Evolutionary conservation across 2,329 filamentous ascomycete species (phyloP), one percentile per base, ranked within the genome.

Genomic region (Beauveria sp.): DNA sequence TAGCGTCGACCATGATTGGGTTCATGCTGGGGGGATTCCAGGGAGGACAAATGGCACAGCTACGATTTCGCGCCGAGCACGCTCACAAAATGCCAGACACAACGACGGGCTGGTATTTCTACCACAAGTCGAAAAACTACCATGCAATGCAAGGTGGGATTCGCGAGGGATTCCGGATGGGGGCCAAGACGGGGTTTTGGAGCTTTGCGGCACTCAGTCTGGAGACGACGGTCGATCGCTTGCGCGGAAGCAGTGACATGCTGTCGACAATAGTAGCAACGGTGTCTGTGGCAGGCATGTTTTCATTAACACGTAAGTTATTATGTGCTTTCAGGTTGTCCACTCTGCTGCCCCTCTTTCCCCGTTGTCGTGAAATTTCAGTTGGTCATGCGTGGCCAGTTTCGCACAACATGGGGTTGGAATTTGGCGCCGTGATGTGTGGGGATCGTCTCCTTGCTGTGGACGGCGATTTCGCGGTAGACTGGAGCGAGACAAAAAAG

Each of bases 111-210:
- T 99, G 94, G 94, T 99, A 93, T 72, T 84, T 97, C n/a, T 99
- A 99, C 75, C 93, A 97, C 79, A 97, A 97, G 76, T 91, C 86
- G 71, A 97, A 97, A 75, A 97, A 96, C 75, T 97, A 99, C 77
- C 86, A 91, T 68, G 83, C 89, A 56, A 87, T 90, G 68, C 82
- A 89, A 24, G 90, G 89, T 6, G 93, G 89, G 0, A 77, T 96
- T 20, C 84, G 84, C 57, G 91, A 96, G 69, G 94, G 91, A 0
- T 67, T 91, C 55, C 86, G 83, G 66, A 90, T 94, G 81, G 92
- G 89, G 1, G 71, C 77, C 37, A 86, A 83, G 66, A 80, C 96
- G 6, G 84, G 84, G 5, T 77, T 88, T 51, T 92, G 92, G 83
- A 89, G 85, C 2, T 82, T 84, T 20, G 77, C 89, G 55, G 94